These are phyloP conservation scores for Sclerotinia sclerotiorum DNA, from an alignment of 2,329 filamentous ascomycete genomes.

Conservation along the genomic window DNA sequence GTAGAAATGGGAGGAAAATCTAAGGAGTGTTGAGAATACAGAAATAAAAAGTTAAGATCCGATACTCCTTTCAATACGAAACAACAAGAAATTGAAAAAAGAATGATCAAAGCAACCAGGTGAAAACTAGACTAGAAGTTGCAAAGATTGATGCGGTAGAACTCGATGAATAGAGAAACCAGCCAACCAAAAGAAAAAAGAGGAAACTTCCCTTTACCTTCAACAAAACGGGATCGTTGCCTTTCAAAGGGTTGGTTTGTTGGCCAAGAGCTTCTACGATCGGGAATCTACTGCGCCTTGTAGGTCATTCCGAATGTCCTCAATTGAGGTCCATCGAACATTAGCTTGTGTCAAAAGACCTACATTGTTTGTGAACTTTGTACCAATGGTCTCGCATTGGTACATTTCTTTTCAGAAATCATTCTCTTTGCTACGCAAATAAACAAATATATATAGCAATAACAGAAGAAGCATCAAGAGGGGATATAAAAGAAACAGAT, in stretches of 20 bases:
- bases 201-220: background rate
- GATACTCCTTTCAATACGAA: background rate
- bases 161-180: background rate
- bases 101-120: background rate
- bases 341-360: background rate
- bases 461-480: background rate
- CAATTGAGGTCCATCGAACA: constrained; percentile 1
- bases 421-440: background rate
- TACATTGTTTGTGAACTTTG: background rate
- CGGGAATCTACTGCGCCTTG: constrained; percentile 5
- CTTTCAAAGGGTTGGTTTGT: background rate
- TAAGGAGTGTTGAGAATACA: background rate
- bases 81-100: background rate
- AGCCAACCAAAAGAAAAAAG: background rate
- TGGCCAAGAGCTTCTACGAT: background rate
- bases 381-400: background rate
- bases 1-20: no score
- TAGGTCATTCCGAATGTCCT: background rate
- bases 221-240: background rate
- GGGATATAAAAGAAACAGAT: background rate
- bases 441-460: background rate
- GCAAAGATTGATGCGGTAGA: background rate
- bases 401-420: background rate
- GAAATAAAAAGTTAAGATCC: background rate
- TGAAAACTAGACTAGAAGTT: background rate